phyloP scores from a whole-genome alignment of 441 rosid species.

The Adansonia gregorii region DNA sequence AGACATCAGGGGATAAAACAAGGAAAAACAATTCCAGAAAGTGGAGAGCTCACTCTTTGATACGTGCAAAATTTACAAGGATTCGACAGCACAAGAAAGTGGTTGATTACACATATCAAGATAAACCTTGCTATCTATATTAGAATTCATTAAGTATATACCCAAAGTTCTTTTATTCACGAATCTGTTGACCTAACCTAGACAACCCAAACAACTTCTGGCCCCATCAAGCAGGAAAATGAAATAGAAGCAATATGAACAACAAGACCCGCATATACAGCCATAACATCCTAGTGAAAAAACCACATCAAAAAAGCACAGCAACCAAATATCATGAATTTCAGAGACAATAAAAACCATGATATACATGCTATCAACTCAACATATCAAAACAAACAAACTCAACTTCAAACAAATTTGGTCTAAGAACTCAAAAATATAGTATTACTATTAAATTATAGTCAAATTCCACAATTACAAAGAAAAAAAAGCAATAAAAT shows the following conservation, averaged over 20 bases:
- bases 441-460: background rate
- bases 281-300: background rate
- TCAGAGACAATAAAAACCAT: background rate
- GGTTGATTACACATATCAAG: background rate
- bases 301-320: background rate
- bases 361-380: background rate
- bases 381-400: background rate
- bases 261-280: background rate
- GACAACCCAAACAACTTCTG: background rate
- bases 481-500: background rate
- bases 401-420: background rate
- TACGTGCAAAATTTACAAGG: background rate
- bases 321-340: background rate
- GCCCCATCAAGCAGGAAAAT: background rate
- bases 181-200: background rate
- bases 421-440: background rate
- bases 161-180: slow-evolving; percentile 4
- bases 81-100: background rate
- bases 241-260: background rate
- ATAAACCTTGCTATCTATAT: background rate
- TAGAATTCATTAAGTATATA: slow-evolving; percentile 1
- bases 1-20: slow-evolving; percentile 11
- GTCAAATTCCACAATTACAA: background rate
- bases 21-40: slow-evolving; percentile 1
- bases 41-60: background rate